Percentiles rank a stretch among this genome's conserved stretches.
These are phyloP conservation scores for Backusella westeae DNA, from an alignment of 192 early-diverging fungal genomes.

Conservation along the genomic window DNA sequence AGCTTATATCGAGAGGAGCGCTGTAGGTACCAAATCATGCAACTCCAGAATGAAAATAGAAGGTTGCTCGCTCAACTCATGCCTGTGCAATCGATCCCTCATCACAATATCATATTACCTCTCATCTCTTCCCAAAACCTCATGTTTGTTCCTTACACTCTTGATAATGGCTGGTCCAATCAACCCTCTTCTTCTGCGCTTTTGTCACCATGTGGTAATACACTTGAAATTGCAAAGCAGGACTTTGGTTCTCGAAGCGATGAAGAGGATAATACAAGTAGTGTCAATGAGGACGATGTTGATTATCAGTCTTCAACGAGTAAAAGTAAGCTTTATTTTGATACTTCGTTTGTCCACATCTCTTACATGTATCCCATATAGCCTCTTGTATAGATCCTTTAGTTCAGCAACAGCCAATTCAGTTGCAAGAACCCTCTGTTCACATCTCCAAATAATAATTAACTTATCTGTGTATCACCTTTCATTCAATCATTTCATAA, in stretches of 20 bases:
- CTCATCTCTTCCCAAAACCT: background rate
- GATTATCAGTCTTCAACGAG: conserved; percentile 2
- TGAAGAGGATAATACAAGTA: background rate
- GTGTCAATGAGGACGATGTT: background rate
- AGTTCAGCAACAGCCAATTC: background rate
- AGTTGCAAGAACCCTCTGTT: background rate
- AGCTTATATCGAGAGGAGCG: background rate
- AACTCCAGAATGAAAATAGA: background rate
- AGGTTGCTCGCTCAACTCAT: background rate
- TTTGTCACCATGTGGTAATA: background rate
- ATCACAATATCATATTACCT: background rate
- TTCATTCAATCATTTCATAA: background rate
- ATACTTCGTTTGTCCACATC: background rate
- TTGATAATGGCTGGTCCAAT: background rate
- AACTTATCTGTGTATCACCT: background rate
- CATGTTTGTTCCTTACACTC: background rate
- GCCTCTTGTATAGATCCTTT: background rate
- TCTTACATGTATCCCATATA: background rate
- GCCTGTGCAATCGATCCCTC: background rate
- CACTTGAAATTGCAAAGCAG: background rate
- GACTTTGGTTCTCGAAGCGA: background rate
- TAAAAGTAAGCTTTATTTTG: background rate
- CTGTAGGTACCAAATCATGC: background rate
- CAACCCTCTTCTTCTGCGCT: background rate
- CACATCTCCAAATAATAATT: background rate